Evolutionary conservation across 2,329 filamentous ascomycete genomes (phyloP).

Genomic region (Botrytis sinoallii): DNA sequence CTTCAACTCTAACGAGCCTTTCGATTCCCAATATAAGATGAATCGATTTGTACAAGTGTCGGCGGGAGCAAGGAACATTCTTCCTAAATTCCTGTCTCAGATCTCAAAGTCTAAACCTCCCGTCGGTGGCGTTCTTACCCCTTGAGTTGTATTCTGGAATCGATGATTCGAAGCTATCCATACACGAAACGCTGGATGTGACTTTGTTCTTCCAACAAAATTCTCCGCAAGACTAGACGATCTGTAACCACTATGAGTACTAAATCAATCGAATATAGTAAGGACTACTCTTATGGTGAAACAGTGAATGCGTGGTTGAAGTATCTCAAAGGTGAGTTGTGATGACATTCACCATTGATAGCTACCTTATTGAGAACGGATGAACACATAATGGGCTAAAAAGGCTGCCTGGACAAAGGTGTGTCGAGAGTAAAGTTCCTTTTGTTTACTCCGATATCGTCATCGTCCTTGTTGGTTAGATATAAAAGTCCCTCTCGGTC

Average conservation of each 20-base stretch:
- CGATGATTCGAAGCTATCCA: background rate
- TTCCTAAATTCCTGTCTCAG: constrained; percentile 17
- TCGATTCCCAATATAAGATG: background rate
- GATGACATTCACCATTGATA: constrained; percentile 10
- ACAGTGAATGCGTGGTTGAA: constrained; percentile 10
- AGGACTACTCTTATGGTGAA: constrained; percentile 16
- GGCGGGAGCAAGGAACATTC: constrained; percentile 18
- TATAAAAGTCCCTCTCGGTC: background rate
- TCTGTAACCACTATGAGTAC: background rate
- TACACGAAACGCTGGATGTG: constrained; percentile 7
- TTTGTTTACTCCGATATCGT: constrained; percentile 12
- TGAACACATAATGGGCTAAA: constrained; percentile 7
- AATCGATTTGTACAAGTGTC: background rate
- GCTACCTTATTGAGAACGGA: constrained; percentile 11
- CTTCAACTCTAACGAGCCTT: background rate
- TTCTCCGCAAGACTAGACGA: constrained; percentile 12
- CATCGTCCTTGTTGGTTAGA: background rate
- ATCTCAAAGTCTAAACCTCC: constrained; percentile 13
- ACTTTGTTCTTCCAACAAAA: constrained; percentile 9
- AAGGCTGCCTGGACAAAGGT: background rate
- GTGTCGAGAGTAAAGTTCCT: background rate
- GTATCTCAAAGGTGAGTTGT: constrained; percentile 14
- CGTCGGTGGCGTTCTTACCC: constrained; percentile 14
- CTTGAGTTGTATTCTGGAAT: background rate
- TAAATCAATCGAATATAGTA: constrained; percentile 1